phyloP scores from a whole-genome alignment of 192 early-diverging fungal species.

The Phycomyces blakesleeanus region DNA sequence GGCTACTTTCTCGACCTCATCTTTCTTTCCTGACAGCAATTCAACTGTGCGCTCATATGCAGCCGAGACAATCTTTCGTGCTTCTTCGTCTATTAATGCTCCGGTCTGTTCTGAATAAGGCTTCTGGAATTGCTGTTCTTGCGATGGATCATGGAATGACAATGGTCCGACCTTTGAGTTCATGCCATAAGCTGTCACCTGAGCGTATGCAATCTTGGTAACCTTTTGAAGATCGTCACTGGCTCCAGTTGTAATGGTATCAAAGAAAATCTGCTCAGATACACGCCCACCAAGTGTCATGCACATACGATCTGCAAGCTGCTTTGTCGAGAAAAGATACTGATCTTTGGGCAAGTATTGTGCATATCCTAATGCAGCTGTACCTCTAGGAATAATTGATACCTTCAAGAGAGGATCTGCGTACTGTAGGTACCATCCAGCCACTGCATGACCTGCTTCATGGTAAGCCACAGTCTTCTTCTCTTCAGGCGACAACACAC shows the following conservation, averaged over 20 bases:
- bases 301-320: conserved; percentile 89
- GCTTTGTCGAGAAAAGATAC: conserved; percentile 88
- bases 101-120: conserved; percentile 96
- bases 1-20: conserved; percentile 89
- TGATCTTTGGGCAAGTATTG: conserved; percentile 98
- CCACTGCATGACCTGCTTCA: conserved; percentile 98
- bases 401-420: conserved; percentile 97
- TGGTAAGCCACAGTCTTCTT: conserved; percentile 99
- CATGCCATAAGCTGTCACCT: conserved; percentile 97
- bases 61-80: conserved; percentile 71
- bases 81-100: conserved; percentile 92
- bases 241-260: conserved; percentile 92
- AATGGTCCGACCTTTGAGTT: conserved; percentile 82
- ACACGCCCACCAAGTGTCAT: conserved; percentile 85
- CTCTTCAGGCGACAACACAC: conserved; percentile 91
- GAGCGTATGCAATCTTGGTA: conserved; percentile 95
- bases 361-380: conserved; percentile 95
- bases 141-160: conserved; percentile 68
- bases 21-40: conserved; percentile 81
- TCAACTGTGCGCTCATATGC: conserved; percentile 81
- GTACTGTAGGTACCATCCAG: conserved; percentile 95
- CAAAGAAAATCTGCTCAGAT: conserved; percentile 93
- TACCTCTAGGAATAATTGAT: conserved; percentile 95
- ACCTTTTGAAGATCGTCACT: conserved; percentile 98
- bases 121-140: conserved; percentile 84